Evolutionary conservation across 495 filamentous ascomycete genomes (phyloP).

Genomic region (Platismatia glauca): DNA sequence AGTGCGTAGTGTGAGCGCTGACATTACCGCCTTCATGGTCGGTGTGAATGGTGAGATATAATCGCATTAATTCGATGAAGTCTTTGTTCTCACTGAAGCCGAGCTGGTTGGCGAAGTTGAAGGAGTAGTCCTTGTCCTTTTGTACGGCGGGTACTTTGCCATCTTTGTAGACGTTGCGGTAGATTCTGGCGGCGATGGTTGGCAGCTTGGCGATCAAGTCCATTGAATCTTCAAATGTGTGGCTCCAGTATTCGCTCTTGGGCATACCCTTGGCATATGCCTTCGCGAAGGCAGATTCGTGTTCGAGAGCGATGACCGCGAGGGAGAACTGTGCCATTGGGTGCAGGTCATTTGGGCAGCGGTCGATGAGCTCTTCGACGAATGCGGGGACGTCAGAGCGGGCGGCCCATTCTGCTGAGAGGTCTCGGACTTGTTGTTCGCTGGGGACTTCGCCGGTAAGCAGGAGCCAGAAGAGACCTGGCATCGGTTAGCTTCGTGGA

Average conservation of each 20-base stretch:
- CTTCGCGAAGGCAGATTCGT: slow-evolving; percentile 93
- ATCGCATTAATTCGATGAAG: slow-evolving; percentile 94
- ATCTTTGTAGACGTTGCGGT: slow-evolving; percentile 99
- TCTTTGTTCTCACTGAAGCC: slow-evolving; percentile 91
- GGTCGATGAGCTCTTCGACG: slow-evolving; percentile 97
- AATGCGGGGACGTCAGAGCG: slow-evolving; percentile 93
- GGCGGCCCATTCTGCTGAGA: slow-evolving; percentile 97
- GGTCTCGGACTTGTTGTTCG: slow-evolving; percentile 93
- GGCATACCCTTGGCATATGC: slow-evolving; percentile 97
- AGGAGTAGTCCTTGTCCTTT: slow-evolving; percentile 97
- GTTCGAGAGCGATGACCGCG: slow-evolving; percentile 94
- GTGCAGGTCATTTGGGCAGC: slow-evolving; percentile 95
- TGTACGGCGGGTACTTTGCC: slow-evolving; percentile 92
- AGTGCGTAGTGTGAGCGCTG: slow-evolving; percentile 93
- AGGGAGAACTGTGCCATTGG: slow-evolving; percentile 99
- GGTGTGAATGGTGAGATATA: slow-evolving; percentile 98
- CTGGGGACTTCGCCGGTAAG: slow-evolving; percentile 93
- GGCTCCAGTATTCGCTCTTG: slow-evolving; percentile 98
- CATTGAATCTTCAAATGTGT: slow-evolving; percentile 99
- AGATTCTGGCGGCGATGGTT: slow-evolving; percentile 94
- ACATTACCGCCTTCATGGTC: slow-evolving; percentile 99
- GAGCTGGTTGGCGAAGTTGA: slow-evolving; percentile 98
- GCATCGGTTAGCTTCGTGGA: slow-evolving; percentile 21
- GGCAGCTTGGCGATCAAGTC: slow-evolving; percentile 99
- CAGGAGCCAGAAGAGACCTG: slow-evolving; percentile 98